phyloP scores from a whole-genome alignment of 495 filamentous ascomycete genomes.

The Penicillium angulare region DNA sequence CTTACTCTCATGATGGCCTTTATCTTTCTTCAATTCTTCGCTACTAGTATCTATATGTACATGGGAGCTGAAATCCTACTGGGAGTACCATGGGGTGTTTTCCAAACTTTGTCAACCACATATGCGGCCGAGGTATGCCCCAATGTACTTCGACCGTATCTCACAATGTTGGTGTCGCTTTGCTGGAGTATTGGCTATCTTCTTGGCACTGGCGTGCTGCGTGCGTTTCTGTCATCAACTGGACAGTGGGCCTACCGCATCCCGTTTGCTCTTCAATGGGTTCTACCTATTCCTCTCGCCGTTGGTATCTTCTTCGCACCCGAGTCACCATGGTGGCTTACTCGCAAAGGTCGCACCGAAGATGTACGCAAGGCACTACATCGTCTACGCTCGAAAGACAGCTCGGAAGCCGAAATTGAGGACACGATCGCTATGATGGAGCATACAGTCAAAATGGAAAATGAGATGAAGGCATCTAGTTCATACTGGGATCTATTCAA shows the following conservation, averaged over 20 bases:
- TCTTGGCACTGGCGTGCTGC: slow-evolving; percentile 64
- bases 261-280: slow-evolving; percentile 75
- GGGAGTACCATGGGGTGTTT: slow-evolving; percentile 76
- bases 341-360: slow-evolving; percentile 62
- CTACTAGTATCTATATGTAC: slow-evolving; percentile 62
- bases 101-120: slow-evolving; percentile 71
- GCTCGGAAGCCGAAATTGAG: slow-evolving; percentile 63
- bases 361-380: slow-evolving; percentile 64
- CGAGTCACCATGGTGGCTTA: slow-evolving; percentile 80
- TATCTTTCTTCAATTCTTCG: slow-evolving; percentile 73
- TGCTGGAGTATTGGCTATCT: slow-evolving; percentile 75
- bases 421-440: slow-evolving; percentile 81
- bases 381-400: slow-evolving; percentile 55
- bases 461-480: slow-evolving; percentile 59
- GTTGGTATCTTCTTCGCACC: slow-evolving; percentile 68
- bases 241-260: slow-evolving; percentile 66
- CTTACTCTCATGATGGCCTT: slow-evolving; percentile 52
- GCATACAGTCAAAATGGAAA: slow-evolving; percentile 73
- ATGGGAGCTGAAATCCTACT: slow-evolving; percentile 66
- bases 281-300: slow-evolving; percentile 72
- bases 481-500: slow-evolving; percentile 71
- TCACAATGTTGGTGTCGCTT: slow-evolving; percentile 77
- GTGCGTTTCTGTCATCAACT: slow-evolving; percentile 48
- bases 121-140: slow-evolving; percentile 80
- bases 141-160: slow-evolving; percentile 63